phyloP scores from a whole-genome alignment of 345 rosid genomes.

The Eucalyptus polyanthemos region DNA sequence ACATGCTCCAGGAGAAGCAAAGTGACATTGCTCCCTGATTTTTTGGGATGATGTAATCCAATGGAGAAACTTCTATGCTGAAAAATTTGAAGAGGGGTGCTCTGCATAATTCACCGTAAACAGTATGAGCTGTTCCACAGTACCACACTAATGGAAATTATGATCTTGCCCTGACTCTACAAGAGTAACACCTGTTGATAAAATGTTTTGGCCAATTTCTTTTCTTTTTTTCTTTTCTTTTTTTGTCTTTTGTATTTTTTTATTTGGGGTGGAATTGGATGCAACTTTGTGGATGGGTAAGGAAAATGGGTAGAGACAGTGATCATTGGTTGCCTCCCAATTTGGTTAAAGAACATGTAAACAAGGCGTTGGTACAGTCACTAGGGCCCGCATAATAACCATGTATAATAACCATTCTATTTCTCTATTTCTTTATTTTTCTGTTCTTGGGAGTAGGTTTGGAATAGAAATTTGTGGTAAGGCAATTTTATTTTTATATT shows the following conservation, averaged over 20 bases:
- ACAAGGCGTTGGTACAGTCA: neutral
- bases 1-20: neutral
- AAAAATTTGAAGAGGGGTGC: neutral
- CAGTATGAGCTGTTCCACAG: neutral
- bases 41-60: neutral
- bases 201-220: neutral
- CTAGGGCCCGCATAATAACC: neutral
- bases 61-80: neutral
- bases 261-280: neutral
- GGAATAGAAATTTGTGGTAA: no score
- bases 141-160: neutral
- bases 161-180: neutral
- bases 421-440: rapidly evolving
- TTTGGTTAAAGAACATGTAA: neutral
- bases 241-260: neutral
- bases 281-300: neutral
- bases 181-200: neutral
- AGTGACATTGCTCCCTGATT: neutral
- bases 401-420: no score
- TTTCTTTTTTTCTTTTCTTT: neutral
- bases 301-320: neutral
- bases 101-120: neutral
- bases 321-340: neutral
- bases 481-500: no score
- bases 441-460: no score